A percentile compares a stretch with the other conserved stretches of the same genome.
phyloP scores from a whole-genome alignment of 208 protist genomes.

The Acanthamoeba divionensis region DNA sequence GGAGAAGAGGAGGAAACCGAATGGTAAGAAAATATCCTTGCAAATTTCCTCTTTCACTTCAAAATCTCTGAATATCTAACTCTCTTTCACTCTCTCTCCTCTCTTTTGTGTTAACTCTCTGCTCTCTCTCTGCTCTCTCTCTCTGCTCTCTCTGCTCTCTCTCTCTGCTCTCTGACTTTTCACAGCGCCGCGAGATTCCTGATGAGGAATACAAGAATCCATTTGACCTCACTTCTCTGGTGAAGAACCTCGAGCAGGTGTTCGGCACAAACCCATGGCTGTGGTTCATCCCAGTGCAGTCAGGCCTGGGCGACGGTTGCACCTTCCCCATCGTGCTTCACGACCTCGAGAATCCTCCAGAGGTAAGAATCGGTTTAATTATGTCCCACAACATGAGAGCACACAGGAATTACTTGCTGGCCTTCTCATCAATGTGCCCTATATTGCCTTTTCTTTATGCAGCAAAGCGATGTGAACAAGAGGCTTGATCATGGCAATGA shows the following conservation, averaged over 20 bases:
- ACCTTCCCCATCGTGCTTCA: neutral
- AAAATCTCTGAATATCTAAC: neutral
- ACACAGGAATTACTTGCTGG: too few species aligned
- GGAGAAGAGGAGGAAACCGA: neutral
- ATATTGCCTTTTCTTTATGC: too few species aligned
- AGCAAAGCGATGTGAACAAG: too few species aligned
- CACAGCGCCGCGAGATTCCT: neutral
- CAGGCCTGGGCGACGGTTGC: neutral
- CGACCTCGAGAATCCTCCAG: neutral
- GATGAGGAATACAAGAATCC: neutral
- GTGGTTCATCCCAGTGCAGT: constrained; percentile 44
- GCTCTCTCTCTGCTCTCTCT: neutral
- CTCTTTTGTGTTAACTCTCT: neutral
- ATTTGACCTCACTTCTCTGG: neutral
- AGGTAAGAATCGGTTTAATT: too few species aligned
- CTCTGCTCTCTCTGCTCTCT: neutral
- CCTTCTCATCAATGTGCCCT: too few species aligned
- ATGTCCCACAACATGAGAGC: too few species aligned
- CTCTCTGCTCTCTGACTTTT: neutral
- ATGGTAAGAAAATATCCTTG: neutral
- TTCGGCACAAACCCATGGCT: constrained; percentile 52
- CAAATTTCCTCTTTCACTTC: neutral
- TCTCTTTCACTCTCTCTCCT: neutral
- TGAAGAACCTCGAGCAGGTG: constrained; percentile 42
- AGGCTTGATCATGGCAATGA: too few species aligned